Evolutionary conservation across 345 rosid species (phyloP).

Genomic region (Atalantia buxifolia): DNA sequence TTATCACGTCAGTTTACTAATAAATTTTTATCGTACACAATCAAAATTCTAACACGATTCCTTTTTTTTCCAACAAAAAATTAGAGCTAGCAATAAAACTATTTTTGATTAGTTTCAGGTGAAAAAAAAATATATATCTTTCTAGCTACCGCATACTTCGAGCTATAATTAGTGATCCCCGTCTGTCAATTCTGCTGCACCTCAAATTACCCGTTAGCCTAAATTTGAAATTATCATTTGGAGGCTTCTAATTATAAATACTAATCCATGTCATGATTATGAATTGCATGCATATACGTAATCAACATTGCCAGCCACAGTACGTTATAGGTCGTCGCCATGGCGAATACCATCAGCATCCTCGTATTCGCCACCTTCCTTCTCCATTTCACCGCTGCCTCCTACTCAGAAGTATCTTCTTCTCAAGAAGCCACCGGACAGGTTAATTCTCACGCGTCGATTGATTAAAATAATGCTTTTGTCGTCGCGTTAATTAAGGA

Average conservation of each 20-base stretch:
- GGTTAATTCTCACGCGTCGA: not conserved
- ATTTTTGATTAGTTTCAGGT: not conserved
- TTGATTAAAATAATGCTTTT: too few relatives aligned
- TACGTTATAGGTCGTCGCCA: not conserved
- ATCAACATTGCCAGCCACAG: not conserved
- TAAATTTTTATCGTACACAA: too few relatives aligned
- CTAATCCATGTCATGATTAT: not conserved
- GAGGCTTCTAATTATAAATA: not conserved
- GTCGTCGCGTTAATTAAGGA: too few relatives aligned
- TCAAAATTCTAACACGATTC: too few relatives aligned
- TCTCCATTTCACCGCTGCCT: not conserved
- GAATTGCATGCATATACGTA: not conserved
- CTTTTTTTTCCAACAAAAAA: too few relatives aligned
- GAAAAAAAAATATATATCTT: not conserved
- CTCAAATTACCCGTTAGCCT: not conserved
- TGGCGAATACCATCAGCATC: not conserved
- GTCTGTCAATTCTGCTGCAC: not conserved
- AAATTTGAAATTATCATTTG: not conserved
- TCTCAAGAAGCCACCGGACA: not conserved
- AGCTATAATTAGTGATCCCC: not conserved
- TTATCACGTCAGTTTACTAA: too few relatives aligned
- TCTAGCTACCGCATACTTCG: not conserved
- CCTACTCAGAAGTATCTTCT: not conserved
- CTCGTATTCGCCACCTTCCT: not conserved
- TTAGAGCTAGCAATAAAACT: too few relatives aligned